Conservation (phyloP, 805 yeast species). For the Ogataea allantospora region DNA sequence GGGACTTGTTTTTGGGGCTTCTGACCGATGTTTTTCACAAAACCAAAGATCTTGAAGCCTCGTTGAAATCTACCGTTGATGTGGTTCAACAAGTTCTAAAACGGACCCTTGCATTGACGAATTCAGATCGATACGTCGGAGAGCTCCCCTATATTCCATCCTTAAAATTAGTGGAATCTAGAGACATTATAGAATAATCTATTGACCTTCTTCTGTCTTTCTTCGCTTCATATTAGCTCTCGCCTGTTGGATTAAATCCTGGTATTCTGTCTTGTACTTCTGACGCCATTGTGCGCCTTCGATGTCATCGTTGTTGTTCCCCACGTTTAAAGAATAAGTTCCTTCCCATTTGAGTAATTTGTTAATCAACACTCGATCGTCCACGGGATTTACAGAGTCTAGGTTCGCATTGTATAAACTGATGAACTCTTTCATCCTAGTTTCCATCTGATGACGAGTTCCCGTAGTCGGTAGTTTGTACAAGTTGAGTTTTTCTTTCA, state of each 20-base stretch:
- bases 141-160: constrained; percentile 39
- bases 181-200: constrained; percentile 21
- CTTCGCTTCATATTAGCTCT: constrained; percentile 9
- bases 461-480: constrained; percentile 63
- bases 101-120: constrained; percentile 35
- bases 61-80: constrained; percentile 41
- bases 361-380: constrained; percentile 52
- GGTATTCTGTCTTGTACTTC: constrained; percentile 25
- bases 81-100: constrained; percentile 42
- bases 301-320: constrained; percentile 14
- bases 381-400: constrained; percentile 65
- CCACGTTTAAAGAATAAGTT: constrained; percentile 20
- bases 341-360: constrained; percentile 69
- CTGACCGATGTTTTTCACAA: constrained; percentile 49
- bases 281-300: constrained; percentile 26
- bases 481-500: constrained; percentile 57
- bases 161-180: constrained; percentile 44
- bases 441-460: constrained; percentile 57
- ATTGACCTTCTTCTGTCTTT: constrained; percentile 3
- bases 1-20: constrained; percentile 68
- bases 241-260: constrained; percentile 28
- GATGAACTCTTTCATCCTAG: constrained; percentile 74
- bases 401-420: constrained; percentile 78
- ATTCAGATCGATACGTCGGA: constrained; percentile 9
- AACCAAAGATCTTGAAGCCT: constrained; percentile 26